Evolutionary conservation across 768 basidiomycete species (phyloP).

Genomic region (Boletus edulis): DNA sequence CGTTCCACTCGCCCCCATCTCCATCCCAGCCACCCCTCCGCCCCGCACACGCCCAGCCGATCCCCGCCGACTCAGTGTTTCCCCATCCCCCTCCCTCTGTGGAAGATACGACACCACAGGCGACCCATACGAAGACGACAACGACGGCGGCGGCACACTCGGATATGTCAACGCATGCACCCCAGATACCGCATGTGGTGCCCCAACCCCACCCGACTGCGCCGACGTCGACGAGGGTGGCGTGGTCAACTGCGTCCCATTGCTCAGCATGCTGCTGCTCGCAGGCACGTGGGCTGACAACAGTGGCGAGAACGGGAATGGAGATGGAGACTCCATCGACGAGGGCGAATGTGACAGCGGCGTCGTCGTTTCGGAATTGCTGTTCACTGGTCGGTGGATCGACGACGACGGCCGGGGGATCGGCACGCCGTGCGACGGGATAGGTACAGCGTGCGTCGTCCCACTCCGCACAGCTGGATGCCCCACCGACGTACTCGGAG

Average conservation of each 20-base stretch:
- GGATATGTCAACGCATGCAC: constrained; percentile 65
- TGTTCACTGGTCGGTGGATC: constrained; percentile 52
- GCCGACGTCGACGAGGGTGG: constrained; percentile 58
- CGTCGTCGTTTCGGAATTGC: constrained; percentile 52
- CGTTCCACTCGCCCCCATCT: background rate
- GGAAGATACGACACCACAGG: constrained; percentile 50
- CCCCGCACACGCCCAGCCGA: constrained; percentile 41
- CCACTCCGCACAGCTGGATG: constrained; percentile 23
- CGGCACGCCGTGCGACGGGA: constrained; percentile 65
- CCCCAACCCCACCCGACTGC: constrained; percentile 4
- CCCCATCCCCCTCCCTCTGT: constrained; percentile 48
- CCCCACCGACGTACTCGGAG: constrained; percentile 27
- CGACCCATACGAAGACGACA: constrained; percentile 77
- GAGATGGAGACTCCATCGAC: constrained; percentile 64
- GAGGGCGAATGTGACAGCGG: constrained; percentile 66
- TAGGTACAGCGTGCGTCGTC: constrained; percentile 59
- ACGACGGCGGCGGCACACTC: constrained; percentile 77
- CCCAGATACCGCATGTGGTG: constrained; percentile 25
- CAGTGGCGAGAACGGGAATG: constrained; percentile 64
- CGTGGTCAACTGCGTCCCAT: constrained; percentile 65
- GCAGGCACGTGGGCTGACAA: constrained; percentile 47
- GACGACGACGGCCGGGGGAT: constrained; percentile 73
- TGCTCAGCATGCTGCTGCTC: constrained; percentile 18
- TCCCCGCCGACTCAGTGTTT: constrained; percentile 51
- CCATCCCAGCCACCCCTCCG: constrained; percentile 17